phyloP scores from a whole-genome alignment of 2,329 filamentous ascomycete genomes.

The Hymenoscyphus occultus region DNA sequence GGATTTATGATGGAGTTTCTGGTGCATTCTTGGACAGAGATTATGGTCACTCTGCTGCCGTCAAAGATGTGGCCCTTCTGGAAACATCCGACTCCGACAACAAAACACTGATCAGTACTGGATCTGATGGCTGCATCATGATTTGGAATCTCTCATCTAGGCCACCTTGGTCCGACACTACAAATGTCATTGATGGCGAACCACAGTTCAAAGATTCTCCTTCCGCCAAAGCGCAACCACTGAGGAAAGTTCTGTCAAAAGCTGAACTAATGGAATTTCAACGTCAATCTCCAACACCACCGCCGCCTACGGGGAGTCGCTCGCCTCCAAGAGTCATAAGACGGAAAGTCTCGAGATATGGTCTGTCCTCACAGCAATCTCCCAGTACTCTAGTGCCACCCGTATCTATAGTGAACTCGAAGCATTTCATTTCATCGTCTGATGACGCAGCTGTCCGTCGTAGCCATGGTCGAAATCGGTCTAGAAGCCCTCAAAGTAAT shows the following conservation, averaged over 20 bases:
- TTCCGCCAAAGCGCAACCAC: slow-evolving; percentile 62
- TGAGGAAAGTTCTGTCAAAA: slow-evolving; percentile 82
- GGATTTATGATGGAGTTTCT: slow-evolving; percentile 77
- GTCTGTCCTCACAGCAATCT: slow-evolving; percentile 48
- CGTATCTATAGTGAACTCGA: slow-evolving; percentile 26
- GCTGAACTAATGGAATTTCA: slow-evolving; percentile 82
- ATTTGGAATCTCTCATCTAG: slow-evolving; percentile 52
- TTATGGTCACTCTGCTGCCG: slow-evolving; percentile 92
- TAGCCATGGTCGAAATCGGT: slow-evolving; percentile 27
- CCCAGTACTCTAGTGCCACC: slow-evolving; percentile 41
- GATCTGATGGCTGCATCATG: slow-evolving; percentile 80
- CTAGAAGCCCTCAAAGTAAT: slow-evolving; percentile 34
- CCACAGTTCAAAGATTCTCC: slow-evolving; percentile 46
- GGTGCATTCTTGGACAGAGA: slow-evolving; percentile 80
- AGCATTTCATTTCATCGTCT: slow-evolving; percentile 31
- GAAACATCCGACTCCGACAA: slow-evolving; percentile 52
- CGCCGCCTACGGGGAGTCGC: slow-evolving; percentile 41
- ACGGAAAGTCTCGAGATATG: slow-evolving; percentile 51
- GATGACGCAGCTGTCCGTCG: slow-evolving; percentile 30
- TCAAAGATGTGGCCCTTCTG: slow-evolving; percentile 77
- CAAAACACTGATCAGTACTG: slow-evolving; percentile 67
- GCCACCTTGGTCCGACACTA: slow-evolving; percentile 24
- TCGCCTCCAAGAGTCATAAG: slow-evolving; percentile 55
- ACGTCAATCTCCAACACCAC: slow-evolving; percentile 43
- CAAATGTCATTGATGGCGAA: slow-evolving; percentile 20